Evolutionary conservation across 2,329 filamentous ascomycete species (phyloP), one percentile per base, ranked within the genome.

Genomic region (Aspergillus novoparasiticus): DNA sequence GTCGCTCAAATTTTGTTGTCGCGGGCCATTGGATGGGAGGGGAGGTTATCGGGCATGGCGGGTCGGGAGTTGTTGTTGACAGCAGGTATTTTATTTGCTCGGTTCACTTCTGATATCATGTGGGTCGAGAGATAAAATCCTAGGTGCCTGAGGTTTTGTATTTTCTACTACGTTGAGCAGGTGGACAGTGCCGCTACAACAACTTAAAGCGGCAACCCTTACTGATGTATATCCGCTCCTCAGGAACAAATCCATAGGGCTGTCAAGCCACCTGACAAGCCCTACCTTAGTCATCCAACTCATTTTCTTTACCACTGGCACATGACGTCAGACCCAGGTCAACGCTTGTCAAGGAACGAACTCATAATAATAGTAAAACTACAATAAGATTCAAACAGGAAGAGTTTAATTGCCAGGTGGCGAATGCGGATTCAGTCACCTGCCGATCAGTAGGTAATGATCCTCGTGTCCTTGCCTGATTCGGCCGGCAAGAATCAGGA

Each of bases 241-340:
- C 26, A 26, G 23, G 12, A 19, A 28, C 46, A 21, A 53, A 41
- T 19, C 9, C 12, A 8, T 57, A 62, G 59, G 51, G 61, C 23
- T 63, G 8, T 4, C 2, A 4, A 32, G 14, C 64, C 64, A 66
- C 26, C 62, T 66, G 64, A 62, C 26, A n/a, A 21, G 21, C 19
- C 30, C 6, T 57, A 14, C n/a, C 23, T 6, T 41, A 41, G 39
- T 50, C 43, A 43, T 16, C 21, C 19, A 26, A 26, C 19, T 26
- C 45, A 28, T 11, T 16, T 12, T 34, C 10, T 21, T 12, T 4
- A 11, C 41, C 4, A 16, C 45, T 14, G 45, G 11, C n/a, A 48
- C 45, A 30, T 54, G 51, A 54, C 51, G 32, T 9, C 36, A 63
- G 53, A 64, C 61, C 59, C 63, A 59, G 26, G 11, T 14, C 60